phyloP scores from a whole-genome alignment of 2,329 filamentous ascomycete genomes.

The Neurospora sp. region DNA sequence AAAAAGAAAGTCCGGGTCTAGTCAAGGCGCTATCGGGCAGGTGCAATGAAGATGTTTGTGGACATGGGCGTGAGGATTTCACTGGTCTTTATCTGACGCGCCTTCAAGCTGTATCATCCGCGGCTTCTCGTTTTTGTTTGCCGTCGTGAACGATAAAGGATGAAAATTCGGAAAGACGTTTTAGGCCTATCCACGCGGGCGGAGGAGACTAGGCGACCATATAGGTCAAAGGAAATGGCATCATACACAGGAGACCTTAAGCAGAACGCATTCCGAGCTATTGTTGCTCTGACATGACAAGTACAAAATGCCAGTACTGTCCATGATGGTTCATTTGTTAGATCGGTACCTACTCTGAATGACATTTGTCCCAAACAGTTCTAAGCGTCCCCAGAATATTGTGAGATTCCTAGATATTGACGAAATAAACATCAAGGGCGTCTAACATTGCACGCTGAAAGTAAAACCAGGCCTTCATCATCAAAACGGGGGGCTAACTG shows the following conservation, averaged over 20 bases:
- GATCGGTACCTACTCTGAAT: background rate
- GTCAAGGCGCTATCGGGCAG: background rate
- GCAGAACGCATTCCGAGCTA: background rate
- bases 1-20: background rate
- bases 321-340: background rate
- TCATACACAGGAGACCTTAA: background rate
- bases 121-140: background rate
- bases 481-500: background rate
- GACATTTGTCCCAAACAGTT: background rate
- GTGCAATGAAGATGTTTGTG: background rate
- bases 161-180: background rate
- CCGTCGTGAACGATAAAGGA: background rate
- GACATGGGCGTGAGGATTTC: background rate
- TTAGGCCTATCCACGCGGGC: background rate
- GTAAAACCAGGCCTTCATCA: background rate
- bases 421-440: background rate
- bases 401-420: background rate
- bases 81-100: background rate
- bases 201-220: background rate
- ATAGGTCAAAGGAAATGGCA: background rate
- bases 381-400: background rate
- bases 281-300: background rate
- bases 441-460: background rate
- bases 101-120: background rate
- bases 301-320: background rate